phyloP scores from a whole-genome alignment of 306 rosid genomes.

The Aeschynomene evenia region DNA sequence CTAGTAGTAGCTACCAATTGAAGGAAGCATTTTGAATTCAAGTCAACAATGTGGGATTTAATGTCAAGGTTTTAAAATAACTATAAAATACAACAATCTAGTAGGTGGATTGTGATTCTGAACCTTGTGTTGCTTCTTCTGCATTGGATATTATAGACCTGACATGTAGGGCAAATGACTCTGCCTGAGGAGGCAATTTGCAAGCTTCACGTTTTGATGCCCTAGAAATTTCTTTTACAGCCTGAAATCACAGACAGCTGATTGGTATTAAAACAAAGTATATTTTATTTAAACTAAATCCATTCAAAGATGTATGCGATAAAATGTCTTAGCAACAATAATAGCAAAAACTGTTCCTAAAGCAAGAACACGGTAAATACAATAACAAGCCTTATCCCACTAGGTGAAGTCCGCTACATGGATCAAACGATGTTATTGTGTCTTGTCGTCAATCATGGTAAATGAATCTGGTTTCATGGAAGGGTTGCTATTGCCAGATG shows the following conservation, averaged over 20 bases:
- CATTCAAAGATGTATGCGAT: conserved; percentile 1
- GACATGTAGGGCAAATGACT: conserved; percentile 59
- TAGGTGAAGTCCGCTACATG: no score
- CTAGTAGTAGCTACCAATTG: conserved; percentile 13
- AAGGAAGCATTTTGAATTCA: conserved; percentile 21
- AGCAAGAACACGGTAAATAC: not conserved
- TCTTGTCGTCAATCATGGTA: no score
- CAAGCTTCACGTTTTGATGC: conserved; percentile 77
- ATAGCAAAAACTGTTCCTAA: not conserved
- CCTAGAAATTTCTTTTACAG: conserved; percentile 77
- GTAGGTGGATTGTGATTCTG: conserved; percentile 9
- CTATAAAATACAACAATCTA: not conserved
- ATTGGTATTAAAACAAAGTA: not conserved
- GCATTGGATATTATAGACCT: conserved; percentile 47
- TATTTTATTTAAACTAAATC: not conserved
- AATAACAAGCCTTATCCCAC: no score
- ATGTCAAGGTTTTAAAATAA: conserved; percentile 16
- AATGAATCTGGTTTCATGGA: not conserved
- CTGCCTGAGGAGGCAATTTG: conserved; percentile 61
- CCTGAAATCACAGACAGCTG: conserved; percentile 44
- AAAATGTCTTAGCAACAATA: conserved; percentile 1
- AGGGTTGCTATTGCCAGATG: not conserved
- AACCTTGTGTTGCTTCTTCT: conserved; percentile 43
- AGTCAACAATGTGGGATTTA: not conserved
- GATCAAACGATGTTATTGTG: no score